Conservation (phyloP, 192 early-diverging fungal species). For the Podila epicladia region DNA sequence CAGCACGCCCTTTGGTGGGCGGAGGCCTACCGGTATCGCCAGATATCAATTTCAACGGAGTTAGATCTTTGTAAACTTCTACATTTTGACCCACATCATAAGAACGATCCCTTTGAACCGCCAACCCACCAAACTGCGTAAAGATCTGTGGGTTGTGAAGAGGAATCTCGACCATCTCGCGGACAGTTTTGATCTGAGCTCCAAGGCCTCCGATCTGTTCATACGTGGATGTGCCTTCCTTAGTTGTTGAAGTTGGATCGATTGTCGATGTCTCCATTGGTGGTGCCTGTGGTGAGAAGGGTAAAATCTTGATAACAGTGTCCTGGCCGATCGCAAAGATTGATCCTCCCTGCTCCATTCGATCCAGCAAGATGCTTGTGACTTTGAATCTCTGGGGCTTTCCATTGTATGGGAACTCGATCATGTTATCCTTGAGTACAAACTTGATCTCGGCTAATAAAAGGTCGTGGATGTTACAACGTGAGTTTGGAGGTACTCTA, state of each 20-base stretch:
- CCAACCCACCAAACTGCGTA: slow-evolving; percentile 68
- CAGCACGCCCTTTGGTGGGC: slow-evolving; percentile 92
- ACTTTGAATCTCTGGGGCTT: slow-evolving; percentile 56
- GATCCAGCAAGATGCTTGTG: slow-evolving; percentile 20
- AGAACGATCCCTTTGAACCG: not conserved
- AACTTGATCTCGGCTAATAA: slow-evolving; percentile 68
- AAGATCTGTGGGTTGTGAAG: slow-evolving; percentile 80
- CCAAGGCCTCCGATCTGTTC: slow-evolving; percentile 84
- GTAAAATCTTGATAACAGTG: slow-evolving; percentile 49
- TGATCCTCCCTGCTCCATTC: slow-evolving; percentile 14
- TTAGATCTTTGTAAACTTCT: not conserved
- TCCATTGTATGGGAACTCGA: slow-evolving; percentile 70
- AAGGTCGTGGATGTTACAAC: not conserved
- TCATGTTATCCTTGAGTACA: slow-evolving; percentile 51
- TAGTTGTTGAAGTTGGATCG: not conserved
- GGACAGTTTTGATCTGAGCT: slow-evolving; percentile 74
- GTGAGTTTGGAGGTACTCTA: no score
- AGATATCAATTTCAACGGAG: not conserved
- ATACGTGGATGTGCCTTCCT: slow-evolving; percentile 47
- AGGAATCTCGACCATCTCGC: slow-evolving; percentile 87
- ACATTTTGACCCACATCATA: not conserved
- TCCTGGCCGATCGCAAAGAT: slow-evolving; percentile 45
- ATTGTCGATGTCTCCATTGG: slow-evolving; percentile 11
- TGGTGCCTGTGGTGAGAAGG: slow-evolving; percentile 29
- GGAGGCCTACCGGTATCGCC: slow-evolving; percentile 59